Evolutionary conservation across 306 rosid species (phyloP).

Genomic region (Heteromeles arbutifolia): DNA sequence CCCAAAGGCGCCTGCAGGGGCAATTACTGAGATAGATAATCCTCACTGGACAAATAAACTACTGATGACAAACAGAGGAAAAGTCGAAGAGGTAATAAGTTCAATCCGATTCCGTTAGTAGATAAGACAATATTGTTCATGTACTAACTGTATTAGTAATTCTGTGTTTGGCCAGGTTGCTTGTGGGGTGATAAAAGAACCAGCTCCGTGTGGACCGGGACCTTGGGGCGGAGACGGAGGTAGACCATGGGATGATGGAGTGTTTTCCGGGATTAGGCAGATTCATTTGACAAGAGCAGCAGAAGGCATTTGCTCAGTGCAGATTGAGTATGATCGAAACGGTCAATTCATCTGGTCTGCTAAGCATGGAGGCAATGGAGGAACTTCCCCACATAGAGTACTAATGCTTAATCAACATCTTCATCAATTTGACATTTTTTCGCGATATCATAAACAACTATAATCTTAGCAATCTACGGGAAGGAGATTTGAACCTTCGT

Average conservation of each 20-base stretch:
- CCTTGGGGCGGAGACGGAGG: conserved; percentile 99
- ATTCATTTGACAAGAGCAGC: conserved; percentile 62
- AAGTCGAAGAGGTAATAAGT: conserved; percentile 48
- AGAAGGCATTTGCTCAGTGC: conserved; percentile 74
- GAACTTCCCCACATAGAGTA: conserved; percentile 60
- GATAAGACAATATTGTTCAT: neutral
- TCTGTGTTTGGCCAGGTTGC: conserved; percentile 29
- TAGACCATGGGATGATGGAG: conserved; percentile 92
- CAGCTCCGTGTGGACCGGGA: conserved; percentile 87
- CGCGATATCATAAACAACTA: too few relatives aligned
- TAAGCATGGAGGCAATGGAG: conserved; percentile 80
- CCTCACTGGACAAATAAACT: conserved; percentile 47
- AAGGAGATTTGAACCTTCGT: too few relatives aligned
- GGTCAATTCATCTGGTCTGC: conserved; percentile 89
- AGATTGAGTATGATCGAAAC: conserved; percentile 78
- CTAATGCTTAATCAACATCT: neutral
- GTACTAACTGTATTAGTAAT: neutral
- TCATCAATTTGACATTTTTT: neutral
- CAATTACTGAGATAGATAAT: conserved; percentile 33
- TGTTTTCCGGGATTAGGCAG: conserved; percentile 72
- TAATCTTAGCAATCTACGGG: too few relatives aligned
- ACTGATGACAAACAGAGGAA: conserved; percentile 37
- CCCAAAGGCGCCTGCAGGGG: conserved; percentile 21
- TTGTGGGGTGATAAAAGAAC: conserved; percentile 67
- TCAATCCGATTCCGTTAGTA: neutral